Percentiles rank a stretch among this genome's conserved stretches.
phyloP scores from a whole-genome alignment of 306 rosid species.

The Castanospermum australe region DNA sequence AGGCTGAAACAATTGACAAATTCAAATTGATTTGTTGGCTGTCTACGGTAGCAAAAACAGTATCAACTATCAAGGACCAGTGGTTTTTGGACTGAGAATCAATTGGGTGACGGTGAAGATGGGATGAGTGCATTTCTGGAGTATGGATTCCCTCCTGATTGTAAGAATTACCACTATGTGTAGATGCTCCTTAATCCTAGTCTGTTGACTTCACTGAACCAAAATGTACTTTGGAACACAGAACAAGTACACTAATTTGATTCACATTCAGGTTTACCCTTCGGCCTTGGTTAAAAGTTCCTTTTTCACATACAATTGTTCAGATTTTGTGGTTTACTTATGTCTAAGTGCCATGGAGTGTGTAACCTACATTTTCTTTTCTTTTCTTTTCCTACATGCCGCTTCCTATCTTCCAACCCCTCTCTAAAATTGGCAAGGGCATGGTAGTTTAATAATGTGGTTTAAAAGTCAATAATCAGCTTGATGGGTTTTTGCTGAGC shows the following conservation, averaged over 20 bases:
- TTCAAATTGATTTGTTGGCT: background rate
- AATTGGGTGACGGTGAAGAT: background rate
- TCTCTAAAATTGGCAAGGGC: background rate
- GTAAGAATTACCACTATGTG: background rate
- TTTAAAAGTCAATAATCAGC: background rate
- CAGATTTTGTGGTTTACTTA: background rate
- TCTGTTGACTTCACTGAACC: background rate
- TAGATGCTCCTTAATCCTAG: background rate
- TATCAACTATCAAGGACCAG: background rate
- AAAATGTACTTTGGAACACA: background rate
- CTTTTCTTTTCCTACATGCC: background rate
- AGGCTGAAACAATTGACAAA: background rate
- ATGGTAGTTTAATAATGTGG: background rate
- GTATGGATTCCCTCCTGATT: background rate
- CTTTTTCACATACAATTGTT: background rate
- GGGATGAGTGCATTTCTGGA: background rate
- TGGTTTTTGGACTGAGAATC: background rate
- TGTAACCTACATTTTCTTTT: background rate
- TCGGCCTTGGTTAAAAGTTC: background rate
- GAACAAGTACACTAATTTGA: background rate
- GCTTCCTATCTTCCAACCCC: background rate
- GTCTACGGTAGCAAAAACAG: background rate
- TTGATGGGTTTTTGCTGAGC: background rate
- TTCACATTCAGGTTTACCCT: background rate
- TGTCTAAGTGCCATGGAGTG: background rate